Conservation (phyloP, 768 basidiomycete genomes). For the Termitomyces sp. region DNA sequence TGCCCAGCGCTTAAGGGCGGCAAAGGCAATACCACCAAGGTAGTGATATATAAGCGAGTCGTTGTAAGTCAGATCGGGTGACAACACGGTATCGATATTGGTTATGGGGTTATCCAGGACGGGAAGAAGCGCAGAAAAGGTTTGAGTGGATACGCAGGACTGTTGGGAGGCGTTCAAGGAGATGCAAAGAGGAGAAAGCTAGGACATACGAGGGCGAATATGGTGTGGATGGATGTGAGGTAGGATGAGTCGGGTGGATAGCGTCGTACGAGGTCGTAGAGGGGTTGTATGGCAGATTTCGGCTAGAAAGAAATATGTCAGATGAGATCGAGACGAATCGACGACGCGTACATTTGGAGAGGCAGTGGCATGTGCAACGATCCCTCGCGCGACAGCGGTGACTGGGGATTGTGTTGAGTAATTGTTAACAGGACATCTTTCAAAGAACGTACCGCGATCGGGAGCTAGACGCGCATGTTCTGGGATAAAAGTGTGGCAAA, state of each 20-base stretch:
- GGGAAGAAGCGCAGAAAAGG: slow-evolving; percentile 54
- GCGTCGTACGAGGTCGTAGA: slow-evolving; percentile 55
- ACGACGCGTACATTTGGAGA: slow-evolving; percentile 29
- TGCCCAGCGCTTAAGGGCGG: slow-evolving; percentile 58
- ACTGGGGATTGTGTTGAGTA: slow-evolving; percentile 33
- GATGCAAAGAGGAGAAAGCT: background rate
- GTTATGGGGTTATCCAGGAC: slow-evolving; percentile 62
- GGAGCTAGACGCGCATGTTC: slow-evolving; percentile 63
- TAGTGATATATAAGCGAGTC: slow-evolving; percentile 88
- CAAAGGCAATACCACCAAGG: slow-evolving; percentile 65
- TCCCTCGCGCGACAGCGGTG: slow-evolving; percentile 59
- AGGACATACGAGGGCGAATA: slow-evolving; percentile 55
- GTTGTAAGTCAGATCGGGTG: slow-evolving; percentile 68
- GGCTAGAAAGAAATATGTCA: slow-evolving; percentile 18
- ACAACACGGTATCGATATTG: slow-evolving; percentile 44
- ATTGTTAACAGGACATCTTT: background rate
- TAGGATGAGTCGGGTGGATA: slow-evolving; percentile 53
- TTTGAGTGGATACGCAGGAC: slow-evolving; percentile 51
- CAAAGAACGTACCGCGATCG: slow-evolving; percentile 48
- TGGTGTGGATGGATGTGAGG: slow-evolving; percentile 66
- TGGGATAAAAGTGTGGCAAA: slow-evolving; percentile 59
- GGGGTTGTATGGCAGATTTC: slow-evolving; percentile 47
- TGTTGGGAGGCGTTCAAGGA: slow-evolving; percentile 21
- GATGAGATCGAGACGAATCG: background rate
- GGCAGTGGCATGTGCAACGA: slow-evolving; percentile 31